Conservation (phyloP, 768 basidiomycete genomes). For the Sistotremastrum suecicum region DNA sequence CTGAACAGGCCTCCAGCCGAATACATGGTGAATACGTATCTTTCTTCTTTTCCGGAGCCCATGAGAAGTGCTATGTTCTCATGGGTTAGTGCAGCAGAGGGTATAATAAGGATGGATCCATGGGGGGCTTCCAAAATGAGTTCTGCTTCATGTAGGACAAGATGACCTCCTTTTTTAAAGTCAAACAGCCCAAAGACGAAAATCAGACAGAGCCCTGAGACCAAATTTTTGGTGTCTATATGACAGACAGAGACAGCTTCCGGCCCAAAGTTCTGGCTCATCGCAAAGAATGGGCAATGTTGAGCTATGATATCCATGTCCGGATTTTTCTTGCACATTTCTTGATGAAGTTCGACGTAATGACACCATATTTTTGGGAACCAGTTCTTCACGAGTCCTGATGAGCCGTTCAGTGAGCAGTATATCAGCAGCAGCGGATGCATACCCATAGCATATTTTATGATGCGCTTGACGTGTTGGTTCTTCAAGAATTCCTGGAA, state of each 20-base stretch:
- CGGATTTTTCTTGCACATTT: too few species aligned
- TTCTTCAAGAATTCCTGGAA: too few species aligned
- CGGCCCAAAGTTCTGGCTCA: constrained; percentile 5
- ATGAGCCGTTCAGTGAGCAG: too few species aligned
- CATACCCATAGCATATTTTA: too few species aligned
- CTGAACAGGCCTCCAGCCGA: constrained; percentile 7
- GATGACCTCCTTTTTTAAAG: constrained; percentile 3
- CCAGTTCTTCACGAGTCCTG: too few species aligned
- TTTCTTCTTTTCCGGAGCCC: not conserved
- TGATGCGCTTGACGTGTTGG: too few species aligned
- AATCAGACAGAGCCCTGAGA: constrained; percentile 4
- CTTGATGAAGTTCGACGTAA: too few species aligned
- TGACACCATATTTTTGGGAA: too few species aligned
- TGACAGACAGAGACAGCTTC: not conserved
- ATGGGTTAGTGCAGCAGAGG: constrained; percentile 9
- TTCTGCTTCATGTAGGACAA: constrained; percentile 7
- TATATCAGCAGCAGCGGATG: too few species aligned
- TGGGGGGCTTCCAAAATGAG: constrained; percentile 12
- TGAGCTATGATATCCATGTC: too few species aligned
- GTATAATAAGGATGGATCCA: constrained; percentile 7
- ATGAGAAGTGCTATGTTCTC: constrained; percentile 6
- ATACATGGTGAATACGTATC: constrained; percentile 9
- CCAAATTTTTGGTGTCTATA: not conserved
- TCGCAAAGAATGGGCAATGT: too few species aligned
- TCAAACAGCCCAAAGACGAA: constrained; percentile 7